Base-by-base conservation (phyloP, 495 filamentous ascomycete species). In the Cairneyella variabilis region DNA sequence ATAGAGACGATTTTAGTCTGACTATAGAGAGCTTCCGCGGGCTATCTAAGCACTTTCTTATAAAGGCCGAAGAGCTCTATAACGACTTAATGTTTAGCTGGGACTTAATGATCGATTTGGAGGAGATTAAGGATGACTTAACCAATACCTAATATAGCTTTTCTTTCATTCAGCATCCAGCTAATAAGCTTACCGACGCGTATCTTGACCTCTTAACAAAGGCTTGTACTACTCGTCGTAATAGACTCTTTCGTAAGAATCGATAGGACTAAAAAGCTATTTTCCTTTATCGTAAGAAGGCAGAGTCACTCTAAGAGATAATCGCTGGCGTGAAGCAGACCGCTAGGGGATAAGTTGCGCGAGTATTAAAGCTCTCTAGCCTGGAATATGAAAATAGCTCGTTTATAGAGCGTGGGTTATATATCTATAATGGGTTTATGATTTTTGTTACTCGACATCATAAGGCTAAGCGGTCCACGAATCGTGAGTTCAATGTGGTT, bases 161-260 rank as follows among this genome's bases (percentile, higher is more conserved):
- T 37, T 54, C 51, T 36, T 54, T 54, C 30, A 25, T 53, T 36
- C 39, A 47, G 39, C 41, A 54, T 20, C 51, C 40, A 23, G 40
- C 16, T 26, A 54, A 54, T 36, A 25, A 20, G 7, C 40, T 54
- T 6, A 8, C 28, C 11, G 26, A 46, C 7, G 51, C 51, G 14
- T 54, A 54, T 26, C 42, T 54, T 3, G 40, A 20, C 8, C 51
- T 54, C 6, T 47, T 28, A 4, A 38, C 39, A 2, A 54, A 47
- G 40, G 42, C 40, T 16, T 54, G 40, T 37, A 54, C 51, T 28
- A 14, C 36, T 12, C 12, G 12, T 4, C 4, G 36, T 17, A 14
- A 38, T 12, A 14, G 36, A 4, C 36, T 38, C 3, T 14, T 38
- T 4, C 12, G 36, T 5, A 17, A 14, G 11, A 14, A 38, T 17